Evolutionary conservation across 176 grass and related monocot species (phyloP).

Genomic region (Avena insularis): DNA sequence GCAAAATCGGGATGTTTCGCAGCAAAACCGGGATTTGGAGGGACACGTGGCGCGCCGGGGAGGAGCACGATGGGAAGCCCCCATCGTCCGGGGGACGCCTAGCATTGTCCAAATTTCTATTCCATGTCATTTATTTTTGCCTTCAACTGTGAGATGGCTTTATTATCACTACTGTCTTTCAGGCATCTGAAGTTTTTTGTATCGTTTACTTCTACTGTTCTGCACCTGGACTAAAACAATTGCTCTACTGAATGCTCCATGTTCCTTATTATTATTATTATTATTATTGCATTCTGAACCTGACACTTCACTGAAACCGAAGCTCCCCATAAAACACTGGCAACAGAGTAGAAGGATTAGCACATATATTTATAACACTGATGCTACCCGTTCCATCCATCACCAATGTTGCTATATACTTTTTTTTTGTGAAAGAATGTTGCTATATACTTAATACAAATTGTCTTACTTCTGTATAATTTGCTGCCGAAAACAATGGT

Average conservation of each 20-base stretch:
- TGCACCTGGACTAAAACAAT: too few species aligned
- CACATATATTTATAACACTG: not conserved
- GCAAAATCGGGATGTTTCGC: too few species aligned
- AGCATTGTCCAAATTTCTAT: too few species aligned
- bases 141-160: not conserved
- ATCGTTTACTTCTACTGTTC: too few species aligned
- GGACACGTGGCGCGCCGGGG: too few species aligned
- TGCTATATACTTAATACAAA: not conserved
- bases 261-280: too few species aligned
- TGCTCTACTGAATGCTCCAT: too few species aligned
- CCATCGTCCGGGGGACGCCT: too few species aligned
- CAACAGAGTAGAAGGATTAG: not conserved
- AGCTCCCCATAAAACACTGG: not conserved
- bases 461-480: not conserved
- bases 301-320: not conserved
- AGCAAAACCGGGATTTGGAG: too few species aligned
- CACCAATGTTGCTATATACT: not conserved
- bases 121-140: not conserved
- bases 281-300: not conserved
- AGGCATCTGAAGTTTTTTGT: not conserved
- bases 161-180: not conserved
- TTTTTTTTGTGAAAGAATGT: not conserved
- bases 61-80: too few species aligned
- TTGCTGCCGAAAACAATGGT: slow-evolving; percentile 38
- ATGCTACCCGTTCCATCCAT: slow-evolving; percentile 8